Conservation (phyloP, 2,329 filamentous ascomycete species). For the Aspergillus fischeri region DNA sequence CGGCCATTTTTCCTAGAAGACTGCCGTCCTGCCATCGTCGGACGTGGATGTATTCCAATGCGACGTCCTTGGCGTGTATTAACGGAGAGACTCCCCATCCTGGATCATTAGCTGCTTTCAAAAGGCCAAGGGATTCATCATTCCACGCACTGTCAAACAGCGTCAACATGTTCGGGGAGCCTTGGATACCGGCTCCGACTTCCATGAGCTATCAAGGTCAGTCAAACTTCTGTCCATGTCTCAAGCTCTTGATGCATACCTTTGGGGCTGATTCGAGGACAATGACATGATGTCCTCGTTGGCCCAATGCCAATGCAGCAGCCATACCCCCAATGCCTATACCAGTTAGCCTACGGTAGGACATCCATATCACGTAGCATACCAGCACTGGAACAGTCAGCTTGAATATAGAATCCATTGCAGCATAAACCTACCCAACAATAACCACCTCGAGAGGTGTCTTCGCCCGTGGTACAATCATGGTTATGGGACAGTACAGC, state of each 20-base stretch:
- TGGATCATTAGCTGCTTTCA: constrained; percentile 5
- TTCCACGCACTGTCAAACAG: constrained; percentile 59
- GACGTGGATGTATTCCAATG: constrained; percentile 33
- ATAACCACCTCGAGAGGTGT: constrained; percentile 29
- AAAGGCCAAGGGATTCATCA: too few relatives aligned
- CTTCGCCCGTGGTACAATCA: constrained; percentile 22
- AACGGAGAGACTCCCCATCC: constrained; percentile 33
- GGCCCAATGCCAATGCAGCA: constrained; percentile 30
- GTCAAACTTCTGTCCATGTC: constrained; percentile 1
- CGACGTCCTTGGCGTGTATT: constrained; percentile 31
- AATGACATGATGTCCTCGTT: constrained; percentile 30
- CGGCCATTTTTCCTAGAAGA: constrained; percentile 29
- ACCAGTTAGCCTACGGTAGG: not conserved
- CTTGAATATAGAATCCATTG: not conserved
- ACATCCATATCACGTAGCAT: constrained; percentile 7
- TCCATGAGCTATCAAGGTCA: constrained; percentile 26
- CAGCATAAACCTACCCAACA: constrained; percentile 27
- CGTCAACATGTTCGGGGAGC: constrained; percentile 74
- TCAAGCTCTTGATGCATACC: constrained; percentile 14
- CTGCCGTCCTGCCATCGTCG: constrained; percentile 33
- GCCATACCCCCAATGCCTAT: constrained; percentile 36
- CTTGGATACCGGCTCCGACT: constrained; percentile 77
- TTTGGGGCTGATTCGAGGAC: constrained; percentile 33
- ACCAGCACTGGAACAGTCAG: constrained; percentile 25
- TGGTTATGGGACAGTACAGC: constrained; percentile 4